Evolutionary conservation across 768 basidiomycete genomes (phyloP).

Genomic region (Termitomyces sp.): DNA sequence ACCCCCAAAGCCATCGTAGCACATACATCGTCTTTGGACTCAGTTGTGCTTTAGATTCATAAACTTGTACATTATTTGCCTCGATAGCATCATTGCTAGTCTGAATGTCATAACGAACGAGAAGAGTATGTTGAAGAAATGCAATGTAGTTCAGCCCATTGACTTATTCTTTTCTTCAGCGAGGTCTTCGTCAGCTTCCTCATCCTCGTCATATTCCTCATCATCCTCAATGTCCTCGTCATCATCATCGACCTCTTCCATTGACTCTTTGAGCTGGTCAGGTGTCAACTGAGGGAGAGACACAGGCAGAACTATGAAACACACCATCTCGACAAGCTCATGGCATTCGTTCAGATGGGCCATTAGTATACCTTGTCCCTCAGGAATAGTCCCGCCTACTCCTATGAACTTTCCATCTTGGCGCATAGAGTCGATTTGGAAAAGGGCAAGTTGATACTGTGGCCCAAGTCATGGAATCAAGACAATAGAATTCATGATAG

Average conservation of each 20-base stretch:
- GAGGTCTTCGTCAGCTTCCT: slow-evolving; percentile 9
- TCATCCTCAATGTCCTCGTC: slow-evolving; percentile 46
- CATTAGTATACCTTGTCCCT: slow-evolving; percentile 95
- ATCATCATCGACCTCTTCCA: slow-evolving; percentile 64
- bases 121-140: background rate
- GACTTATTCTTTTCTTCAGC: background rate
- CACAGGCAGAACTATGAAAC: slow-evolving; percentile 13
- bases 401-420: slow-evolving; percentile 93
- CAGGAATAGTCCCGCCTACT: slow-evolving; percentile 83
- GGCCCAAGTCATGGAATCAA: background rate
- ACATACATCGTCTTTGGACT: background rate
- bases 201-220: slow-evolving; percentile 21
- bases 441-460: slow-evolving; percentile 89
- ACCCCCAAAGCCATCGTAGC: slow-evolving; percentile 5
- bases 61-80: slow-evolving; percentile 6
- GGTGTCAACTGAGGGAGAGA: background rate
- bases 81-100: slow-evolving; percentile 1
- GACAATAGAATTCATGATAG: background rate
- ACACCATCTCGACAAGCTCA: slow-evolving; percentile 90
- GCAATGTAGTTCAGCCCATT: background rate
- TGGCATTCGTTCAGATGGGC: slow-evolving; percentile 96
- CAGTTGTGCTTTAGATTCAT: background rate
- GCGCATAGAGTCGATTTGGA: slow-evolving; percentile 91
- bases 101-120: background rate
- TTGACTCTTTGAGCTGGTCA: slow-evolving; percentile 70